Base-by-base conservation (phyloP, 371 early-diverging fungal genomes). In the Apophysomyces elegans region DNA sequence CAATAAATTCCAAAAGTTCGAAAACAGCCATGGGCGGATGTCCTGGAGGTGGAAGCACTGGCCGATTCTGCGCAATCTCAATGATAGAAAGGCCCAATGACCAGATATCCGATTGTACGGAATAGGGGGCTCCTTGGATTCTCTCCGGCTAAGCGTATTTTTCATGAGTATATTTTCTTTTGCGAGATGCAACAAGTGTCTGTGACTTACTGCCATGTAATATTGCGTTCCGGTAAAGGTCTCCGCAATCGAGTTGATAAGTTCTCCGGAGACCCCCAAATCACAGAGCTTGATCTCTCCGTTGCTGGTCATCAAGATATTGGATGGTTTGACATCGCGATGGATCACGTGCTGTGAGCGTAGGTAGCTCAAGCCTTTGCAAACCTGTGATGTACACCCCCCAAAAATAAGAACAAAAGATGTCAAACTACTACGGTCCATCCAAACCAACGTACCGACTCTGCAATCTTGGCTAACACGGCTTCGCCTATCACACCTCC, bases 261-360 rank as follows among this genome's bases (percentile, higher is more conserved):
- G 72, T 70, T 96, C 92, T 11, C 95, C 95, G n/a, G 92, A 91
- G 11, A 98, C 97, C 36, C 98, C 97, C 72, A 99, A 92, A 74
- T 99, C 99, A 70, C 96, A 95, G 18, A 99, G 78, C 76, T 99
- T 99, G 72, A 99, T 90, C 62, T 93, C 80, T 18, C 99, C 99
- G 11, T 83, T 74, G 54, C 90, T 83, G 12, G 91, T 93, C 32
- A 94, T 84, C 59, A 96, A 74, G 61, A 97, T 93, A 69, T 97
- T 97, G 21, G 92, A 91, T 0, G 97, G 96, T 72, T 97, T 96
- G 69, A 97, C 88, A 65, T 94, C 95, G 69, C 98, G 78, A 70
- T 97, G 98, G 39, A 97, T 93, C 18, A 97, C 88, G 57, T 84
- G 73, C 59, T 86, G 84, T 61, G 84, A 80, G 73, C 91, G 90